A percentile compares a stretch with the other conserved stretches of the same genome.
Evolutionary conservation across 805 yeast genomes (phyloP).

Genomic region (Phaffomyces antillensis): DNA sequence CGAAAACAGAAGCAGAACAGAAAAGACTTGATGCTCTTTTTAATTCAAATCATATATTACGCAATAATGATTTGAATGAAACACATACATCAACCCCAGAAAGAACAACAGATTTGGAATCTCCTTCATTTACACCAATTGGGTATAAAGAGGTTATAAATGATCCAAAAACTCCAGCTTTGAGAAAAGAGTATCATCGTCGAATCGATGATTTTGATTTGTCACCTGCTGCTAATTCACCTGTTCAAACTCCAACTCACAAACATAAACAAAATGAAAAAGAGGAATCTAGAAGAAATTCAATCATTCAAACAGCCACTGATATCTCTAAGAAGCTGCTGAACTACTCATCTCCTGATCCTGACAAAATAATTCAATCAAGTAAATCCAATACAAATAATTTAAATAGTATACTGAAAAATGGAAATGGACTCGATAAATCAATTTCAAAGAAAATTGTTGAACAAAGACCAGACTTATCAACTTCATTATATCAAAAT

Average conservation of each 20-base stretch:
- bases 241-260: constrained; percentile 8
- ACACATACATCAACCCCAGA: no score
- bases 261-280: background rate
- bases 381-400: background rate
- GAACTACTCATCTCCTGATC: no score
- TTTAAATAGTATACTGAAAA: constrained; percentile 21
- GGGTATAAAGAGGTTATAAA: constrained; percentile 13
- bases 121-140: constrained; percentile 12
- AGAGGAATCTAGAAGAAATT: background rate
- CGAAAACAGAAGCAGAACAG: no score
- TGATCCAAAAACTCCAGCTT: constrained; percentile 21
- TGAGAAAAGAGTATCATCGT: constrained; percentile 12
- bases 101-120: no score
- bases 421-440: constrained; percentile 12
- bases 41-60: no score
- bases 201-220: background rate
- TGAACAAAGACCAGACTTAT: constrained; percentile 17
- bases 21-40: no score
- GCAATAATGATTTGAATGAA: no score
- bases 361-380: no score
- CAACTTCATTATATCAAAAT: constrained; percentile 15
- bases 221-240: constrained; percentile 2
- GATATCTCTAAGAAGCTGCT: no score
- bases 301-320: no score
- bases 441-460: constrained; percentile 15